Percentiles rank a stretch among this genome's conserved stretches.
Conservation (phyloP, 2,329 filamentous ascomycete genomes). For the Pseudogymnoascus sp. region DNA sequence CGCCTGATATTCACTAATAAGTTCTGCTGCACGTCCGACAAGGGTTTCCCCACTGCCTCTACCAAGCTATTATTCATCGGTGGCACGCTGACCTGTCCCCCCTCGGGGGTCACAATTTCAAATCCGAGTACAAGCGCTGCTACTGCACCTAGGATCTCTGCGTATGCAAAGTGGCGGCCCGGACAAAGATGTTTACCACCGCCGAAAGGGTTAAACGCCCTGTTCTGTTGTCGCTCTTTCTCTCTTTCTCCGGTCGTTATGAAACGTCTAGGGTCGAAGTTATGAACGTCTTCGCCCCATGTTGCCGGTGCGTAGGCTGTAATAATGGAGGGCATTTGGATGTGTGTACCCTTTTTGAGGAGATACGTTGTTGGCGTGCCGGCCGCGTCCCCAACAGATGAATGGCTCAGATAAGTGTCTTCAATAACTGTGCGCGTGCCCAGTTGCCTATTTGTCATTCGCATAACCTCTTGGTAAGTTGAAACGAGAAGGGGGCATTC, state of each 20-base stretch:
- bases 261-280: constrained; percentile 37
- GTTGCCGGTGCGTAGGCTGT: constrained; percentile 34
- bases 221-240: constrained; percentile 15
- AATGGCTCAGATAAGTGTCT: constrained; percentile 32
- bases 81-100: constrained; percentile 12
- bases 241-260: constrained; percentile 19
- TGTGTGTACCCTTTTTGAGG: constrained; percentile 34
- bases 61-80: constrained; percentile 13
- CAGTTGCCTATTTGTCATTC: constrained; percentile 31
- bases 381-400: constrained; percentile 12
- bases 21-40: constrained; percentile 11
- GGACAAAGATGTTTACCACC: constrained; percentile 34
- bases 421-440: constrained; percentile 33
- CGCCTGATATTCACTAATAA: constrained; percentile 13
- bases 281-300: constrained; percentile 35
- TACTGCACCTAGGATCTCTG: constrained; percentile 31
- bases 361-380: constrained; percentile 28
- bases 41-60: constrained; percentile 20
- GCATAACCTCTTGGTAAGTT: constrained; percentile 37
- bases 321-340: constrained; percentile 37
- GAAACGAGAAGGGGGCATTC: constrained; percentile 36
- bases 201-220: constrained; percentile 32
- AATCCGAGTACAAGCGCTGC: constrained; percentile 27
- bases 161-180: constrained; percentile 32
- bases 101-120: constrained; percentile 16